Evolutionary conservation across 2,329 filamentous ascomycete species (phyloP).

Genomic region (Cytospora paraplurivora): DNA sequence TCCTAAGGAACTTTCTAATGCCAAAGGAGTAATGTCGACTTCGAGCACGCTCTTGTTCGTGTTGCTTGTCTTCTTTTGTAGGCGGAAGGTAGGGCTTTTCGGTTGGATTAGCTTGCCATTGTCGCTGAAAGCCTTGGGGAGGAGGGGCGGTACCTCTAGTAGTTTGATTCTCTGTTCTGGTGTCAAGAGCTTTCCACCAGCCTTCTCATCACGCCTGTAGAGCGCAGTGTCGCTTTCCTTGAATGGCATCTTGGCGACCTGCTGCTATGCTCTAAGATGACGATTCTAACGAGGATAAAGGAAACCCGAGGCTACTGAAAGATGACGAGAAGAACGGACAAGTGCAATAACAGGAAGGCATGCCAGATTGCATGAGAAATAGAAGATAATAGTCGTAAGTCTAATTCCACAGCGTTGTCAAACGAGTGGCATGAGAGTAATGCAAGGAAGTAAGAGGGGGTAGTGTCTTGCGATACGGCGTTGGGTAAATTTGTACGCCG

Average conservation of each 20-base stretch:
- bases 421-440: conserved; percentile 2
- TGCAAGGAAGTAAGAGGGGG: conserved; percentile 5
- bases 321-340: background rate
- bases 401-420: background rate
- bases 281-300: background rate
- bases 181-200: conserved; percentile 45
- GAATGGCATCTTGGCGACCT: conserved; percentile 40
- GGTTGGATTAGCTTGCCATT: conserved; percentile 33
- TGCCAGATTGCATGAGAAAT: conserved; percentile 28
- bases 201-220: conserved; percentile 50
- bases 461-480: conserved; percentile 8
- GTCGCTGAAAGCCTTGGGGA: conserved; percentile 15
- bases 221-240: conserved; percentile 41
- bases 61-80: conserved; percentile 37
- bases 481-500: conserved; percentile 17
- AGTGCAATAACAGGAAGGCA: conserved; percentile 11
- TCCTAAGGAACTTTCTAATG: conserved; percentile 62
- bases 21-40: conserved; percentile 43
- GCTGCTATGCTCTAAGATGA: background rate
- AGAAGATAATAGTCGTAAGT: background rate
- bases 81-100: conserved; percentile 42
- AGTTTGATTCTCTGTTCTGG: conserved; percentile 49
- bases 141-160: conserved; percentile 42
- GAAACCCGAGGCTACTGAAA: background rate
- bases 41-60: conserved; percentile 30